These are phyloP conservation scores for Globisporangium yorkense DNA, from an alignment of 352 stramenopile genomes.

Conservation along the genomic window DNA sequence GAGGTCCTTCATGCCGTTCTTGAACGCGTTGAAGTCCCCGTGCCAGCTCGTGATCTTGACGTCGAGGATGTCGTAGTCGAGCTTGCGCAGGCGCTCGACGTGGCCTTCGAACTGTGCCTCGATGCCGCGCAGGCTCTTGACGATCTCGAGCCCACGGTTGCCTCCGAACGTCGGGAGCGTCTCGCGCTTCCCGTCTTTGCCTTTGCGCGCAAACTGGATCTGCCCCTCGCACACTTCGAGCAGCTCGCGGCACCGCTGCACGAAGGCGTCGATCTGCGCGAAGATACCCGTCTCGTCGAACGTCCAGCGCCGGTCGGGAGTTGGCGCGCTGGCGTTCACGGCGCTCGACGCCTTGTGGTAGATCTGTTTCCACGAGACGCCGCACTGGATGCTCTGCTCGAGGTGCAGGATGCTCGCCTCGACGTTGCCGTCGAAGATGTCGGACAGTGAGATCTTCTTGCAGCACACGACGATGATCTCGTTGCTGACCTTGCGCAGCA, in stretches of 20 bases:
- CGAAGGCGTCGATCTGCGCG: slow-evolving; percentile 94
- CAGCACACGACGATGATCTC: slow-evolving; percentile 92
- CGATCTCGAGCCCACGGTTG: slow-evolving; percentile 89
- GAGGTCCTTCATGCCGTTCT: slow-evolving; percentile 94
- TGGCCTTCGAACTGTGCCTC: slow-evolving; percentile 91
- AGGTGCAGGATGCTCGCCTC: slow-evolving; percentile 83
- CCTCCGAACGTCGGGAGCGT: slow-evolving; percentile 88
- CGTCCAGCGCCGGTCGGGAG: slow-evolving; percentile 69
- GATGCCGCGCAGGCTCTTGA: slow-evolving; percentile 90
- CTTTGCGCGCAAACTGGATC: slow-evolving; percentile 93
- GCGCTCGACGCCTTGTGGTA: slow-evolving; percentile 59
- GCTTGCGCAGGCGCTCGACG: slow-evolving; percentile 79
- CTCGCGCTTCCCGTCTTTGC: slow-evolving; percentile 51
- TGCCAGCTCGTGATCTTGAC: slow-evolving; percentile 95
- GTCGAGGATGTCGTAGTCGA: slow-evolving; percentile 94
- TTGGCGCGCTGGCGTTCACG: slow-evolving; percentile 49
- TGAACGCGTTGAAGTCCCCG: slow-evolving; percentile 94
- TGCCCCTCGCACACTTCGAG: slow-evolving; percentile 94
- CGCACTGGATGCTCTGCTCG: slow-evolving; percentile 90
- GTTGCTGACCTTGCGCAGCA: slow-evolving; percentile 93
- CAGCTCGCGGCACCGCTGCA: slow-evolving; percentile 92
- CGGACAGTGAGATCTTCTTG: slow-evolving; percentile 79
- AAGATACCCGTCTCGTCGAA: slow-evolving; percentile 95
- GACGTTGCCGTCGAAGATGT: slow-evolving; percentile 94
- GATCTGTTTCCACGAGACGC: slow-evolving; percentile 90